phyloP scores from a whole-genome alignment of 306 rosid species.

The Prinsepia uniflora region DNA sequence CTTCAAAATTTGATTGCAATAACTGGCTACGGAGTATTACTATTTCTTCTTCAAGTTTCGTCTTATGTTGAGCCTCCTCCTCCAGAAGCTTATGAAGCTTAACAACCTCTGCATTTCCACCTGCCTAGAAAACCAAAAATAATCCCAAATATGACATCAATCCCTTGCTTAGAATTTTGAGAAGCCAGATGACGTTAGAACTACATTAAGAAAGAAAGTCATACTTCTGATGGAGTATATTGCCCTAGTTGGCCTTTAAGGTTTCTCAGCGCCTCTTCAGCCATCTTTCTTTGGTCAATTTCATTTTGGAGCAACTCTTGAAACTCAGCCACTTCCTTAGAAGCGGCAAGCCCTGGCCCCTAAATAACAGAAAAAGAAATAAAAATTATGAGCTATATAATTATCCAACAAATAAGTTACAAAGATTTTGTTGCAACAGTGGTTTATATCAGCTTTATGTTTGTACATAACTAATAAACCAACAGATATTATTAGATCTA shows the following conservation, averaged over 20 bases:
- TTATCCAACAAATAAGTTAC: neutral
- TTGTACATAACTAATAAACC: neutral
- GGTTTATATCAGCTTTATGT: neutral
- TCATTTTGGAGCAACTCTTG: constrained; percentile 66
- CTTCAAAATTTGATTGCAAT: constrained; percentile 75
- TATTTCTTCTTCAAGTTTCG: constrained; percentile 84
- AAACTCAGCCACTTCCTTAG: constrained; percentile 53
- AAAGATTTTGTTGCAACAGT: neutral
- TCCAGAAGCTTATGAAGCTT: constrained; percentile 58
- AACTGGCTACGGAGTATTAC: constrained; percentile 75
- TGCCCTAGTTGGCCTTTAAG: constrained; percentile 50
- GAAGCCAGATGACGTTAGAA: constrained; percentile 1
- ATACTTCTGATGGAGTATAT: constrained; percentile 47
- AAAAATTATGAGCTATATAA: neutral
- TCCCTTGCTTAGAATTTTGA: constrained; percentile 20
- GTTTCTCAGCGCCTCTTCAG: constrained; percentile 68
- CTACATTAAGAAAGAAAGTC: constrained; percentile 19
- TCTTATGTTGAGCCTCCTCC: constrained; percentile 73
- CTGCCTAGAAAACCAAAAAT: constrained; percentile 50
- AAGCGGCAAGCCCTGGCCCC: constrained; percentile 42
- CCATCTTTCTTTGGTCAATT: constrained; percentile 50
- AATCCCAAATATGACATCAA: constrained; percentile 28
- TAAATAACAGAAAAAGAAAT: constrained; percentile 28
- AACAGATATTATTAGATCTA: neutral
- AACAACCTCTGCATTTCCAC: constrained; percentile 52